Evolutionary conservation across 768 basidiomycete genomes (phyloP), one percentile per base, ranked within the genome.

Genomic region (Rhizopogon salebrosus): DNA sequence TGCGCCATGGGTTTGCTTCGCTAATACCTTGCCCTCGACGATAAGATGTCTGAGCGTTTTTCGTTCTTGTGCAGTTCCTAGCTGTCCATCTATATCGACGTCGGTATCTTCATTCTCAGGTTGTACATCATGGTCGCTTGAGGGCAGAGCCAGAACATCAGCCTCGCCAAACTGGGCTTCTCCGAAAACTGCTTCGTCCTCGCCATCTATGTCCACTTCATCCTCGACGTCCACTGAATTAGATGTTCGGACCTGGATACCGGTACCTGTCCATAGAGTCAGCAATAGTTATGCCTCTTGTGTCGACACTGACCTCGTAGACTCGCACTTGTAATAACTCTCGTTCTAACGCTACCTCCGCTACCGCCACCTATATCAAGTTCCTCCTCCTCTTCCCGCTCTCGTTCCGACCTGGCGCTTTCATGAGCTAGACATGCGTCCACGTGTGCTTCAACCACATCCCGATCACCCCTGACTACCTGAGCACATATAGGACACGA

Each of bases 191-290:
- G 63, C 77, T 51, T 82, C 76, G 62, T 89, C 89, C 51, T 87
- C 87, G 3, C 89, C 89, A 52, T 90, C 89, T 9, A 91, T 72
- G 53, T 92, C 90, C 9, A 92, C 74, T 41, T 90, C 89, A 16
- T 87, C 89, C 27, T 92, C 90, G 2, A 87, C 76, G 54, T 90
- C 88, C 54, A 76, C 70, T 16, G 77, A 72, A n/a, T 74, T 65
- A 23, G 69, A 70, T 55, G 80, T 72, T 37, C 86, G 82, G 8
- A 82, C 75, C 53, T 81, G 76, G 63, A 91, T 89, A n/a, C 90
- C 90, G 6, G 81, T 79, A 11, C 87, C 88, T 85, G 55, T 23
- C n/a, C 54, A 16, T 6, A 20, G 31, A 16, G 20, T 46, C 9
- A 46, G 31, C 22, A 3, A 34, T 34, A 41, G 37, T 36, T 48